Evolutionary conservation across 345 rosid species (phyloP).

Genomic region (Noccaea caerulescens): DNA sequence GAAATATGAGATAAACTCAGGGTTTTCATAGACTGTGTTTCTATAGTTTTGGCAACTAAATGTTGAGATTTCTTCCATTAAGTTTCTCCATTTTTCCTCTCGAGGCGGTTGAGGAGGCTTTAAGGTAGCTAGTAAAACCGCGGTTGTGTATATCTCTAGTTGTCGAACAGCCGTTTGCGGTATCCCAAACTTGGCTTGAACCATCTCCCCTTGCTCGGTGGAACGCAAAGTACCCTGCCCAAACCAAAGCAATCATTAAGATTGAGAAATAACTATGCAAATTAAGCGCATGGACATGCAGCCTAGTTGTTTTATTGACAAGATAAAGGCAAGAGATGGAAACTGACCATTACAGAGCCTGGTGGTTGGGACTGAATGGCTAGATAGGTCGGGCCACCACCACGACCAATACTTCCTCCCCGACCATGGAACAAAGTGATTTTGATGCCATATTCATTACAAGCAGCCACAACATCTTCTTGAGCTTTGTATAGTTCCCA

Average conservation of each 20-base stretch:
- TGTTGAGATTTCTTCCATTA: conserved; percentile 94
- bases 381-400: conserved; percentile 96
- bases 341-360: conserved; percentile 94
- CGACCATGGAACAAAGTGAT: conserved; percentile 96
- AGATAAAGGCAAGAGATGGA: background rate
- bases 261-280: background rate
- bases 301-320: background rate
- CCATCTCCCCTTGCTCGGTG: conserved; percentile 99
- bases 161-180: conserved; percentile 92
- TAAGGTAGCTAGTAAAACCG: conserved; percentile 89
- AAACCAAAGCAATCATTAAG: conserved; percentile 8
- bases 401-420: conserved; percentile 98
- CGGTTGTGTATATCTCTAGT: conserved; percentile 93
- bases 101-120: conserved; percentile 89
- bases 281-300: background rate
- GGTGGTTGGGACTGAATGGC: conserved; percentile 99
- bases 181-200: conserved; percentile 96
- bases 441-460: conserved; percentile 84
- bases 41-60: conserved; percentile 78
- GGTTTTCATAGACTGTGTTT: conserved; percentile 81
- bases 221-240: conserved; percentile 88
- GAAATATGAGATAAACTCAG: conserved; percentile 89
- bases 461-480: conserved; percentile 96
- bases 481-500: conserved; percentile 99
- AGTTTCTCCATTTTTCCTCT: conserved; percentile 87